These are phyloP conservation scores for Ophiostoma piceae DNA, from an alignment of 2,329 filamentous ascomycete genomes.

Conservation along the genomic window DNA sequence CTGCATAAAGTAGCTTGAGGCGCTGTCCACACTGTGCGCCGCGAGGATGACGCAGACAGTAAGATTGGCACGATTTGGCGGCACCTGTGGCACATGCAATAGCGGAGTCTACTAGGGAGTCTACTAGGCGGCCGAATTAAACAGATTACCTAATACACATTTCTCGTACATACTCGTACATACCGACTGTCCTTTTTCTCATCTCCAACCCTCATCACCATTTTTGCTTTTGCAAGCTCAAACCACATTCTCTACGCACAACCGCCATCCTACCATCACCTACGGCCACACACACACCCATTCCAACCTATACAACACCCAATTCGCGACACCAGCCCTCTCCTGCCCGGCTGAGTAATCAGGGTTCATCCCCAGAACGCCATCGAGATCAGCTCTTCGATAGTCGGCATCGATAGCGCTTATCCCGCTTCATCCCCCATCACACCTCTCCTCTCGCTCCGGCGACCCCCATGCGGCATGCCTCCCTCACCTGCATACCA, in stretches of 20 bases:
- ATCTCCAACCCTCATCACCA: not conserved
- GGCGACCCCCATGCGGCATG: constrained; percentile 45
- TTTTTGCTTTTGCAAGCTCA: not conserved
- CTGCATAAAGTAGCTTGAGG: not conserved
- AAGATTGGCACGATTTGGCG: constrained; percentile 12
- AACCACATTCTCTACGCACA: not conserved
- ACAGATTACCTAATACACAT: not conserved
- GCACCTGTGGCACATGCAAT: constrained; percentile 3
- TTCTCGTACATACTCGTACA: not conserved
- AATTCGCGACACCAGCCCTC: not conserved
- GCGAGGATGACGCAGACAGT: constrained; percentile 4
- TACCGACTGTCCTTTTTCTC: not conserved
- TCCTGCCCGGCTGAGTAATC: constrained; percentile 5
- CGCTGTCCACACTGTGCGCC: not conserved
- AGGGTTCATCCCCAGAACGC: constrained; percentile 19
- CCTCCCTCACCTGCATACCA: constrained; percentile 50
- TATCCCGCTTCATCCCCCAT: not conserved
- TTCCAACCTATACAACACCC: not conserved
- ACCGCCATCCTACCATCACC: not conserved
- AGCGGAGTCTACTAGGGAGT: constrained; percentile 16
- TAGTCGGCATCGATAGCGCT: not conserved
- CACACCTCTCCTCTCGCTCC: not conserved
- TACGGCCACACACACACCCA: not conserved
- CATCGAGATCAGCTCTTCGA: not conserved
- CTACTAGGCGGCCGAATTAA: constrained; percentile 20